phyloP scores from a whole-genome alignment of 495 filamentous ascomycete species.

The Annulohypoxylon bovei region DNA sequence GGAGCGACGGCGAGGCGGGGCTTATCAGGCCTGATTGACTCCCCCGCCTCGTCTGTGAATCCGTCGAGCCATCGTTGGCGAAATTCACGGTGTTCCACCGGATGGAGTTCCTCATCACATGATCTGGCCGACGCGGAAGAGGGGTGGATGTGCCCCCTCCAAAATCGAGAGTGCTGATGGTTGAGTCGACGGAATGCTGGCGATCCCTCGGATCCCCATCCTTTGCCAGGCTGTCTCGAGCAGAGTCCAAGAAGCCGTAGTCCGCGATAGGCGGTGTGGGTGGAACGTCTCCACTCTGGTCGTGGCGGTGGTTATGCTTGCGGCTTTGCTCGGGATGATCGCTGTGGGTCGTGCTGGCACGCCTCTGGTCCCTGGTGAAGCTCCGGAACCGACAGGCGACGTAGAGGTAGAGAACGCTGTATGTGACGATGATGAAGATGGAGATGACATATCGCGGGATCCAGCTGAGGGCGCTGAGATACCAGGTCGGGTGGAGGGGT shows the following conservation, averaged over 20 bases:
- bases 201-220: slow-evolving; percentile 32
- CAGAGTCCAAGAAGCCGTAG: slow-evolving; percentile 53
- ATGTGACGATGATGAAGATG: slow-evolving; percentile 67
- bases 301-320: slow-evolving; percentile 16
- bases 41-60: not conserved
- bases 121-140: not conserved
- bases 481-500: slow-evolving; percentile 70
- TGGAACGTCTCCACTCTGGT: slow-evolving; percentile 38
- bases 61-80: slow-evolving; percentile 21
- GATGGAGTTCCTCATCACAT: slow-evolving; percentile 38
- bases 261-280: slow-evolving; percentile 52
- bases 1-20: slow-evolving; percentile 10
- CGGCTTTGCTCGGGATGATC: not conserved
- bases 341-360: slow-evolving; percentile 36
- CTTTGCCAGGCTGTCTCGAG: slow-evolving; percentile 42
- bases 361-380: slow-evolving; percentile 44
- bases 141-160: slow-evolving; percentile 15
- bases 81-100: slow-evolving; percentile 53
- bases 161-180: slow-evolving; percentile 40
- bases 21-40: slow-evolving; percentile 4
- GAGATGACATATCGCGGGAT: slow-evolving; percentile 76
- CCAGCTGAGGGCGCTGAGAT: slow-evolving; percentile 73
- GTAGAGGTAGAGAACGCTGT: slow-evolving; percentile 74
- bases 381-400: slow-evolving; percentile 52
- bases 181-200: slow-evolving; percentile 45